Percentiles rank a stretch among this genome's conserved stretches.
Conservation (phyloP, 148 eudicot genomes). For the Bassia scoparia region DNA sequence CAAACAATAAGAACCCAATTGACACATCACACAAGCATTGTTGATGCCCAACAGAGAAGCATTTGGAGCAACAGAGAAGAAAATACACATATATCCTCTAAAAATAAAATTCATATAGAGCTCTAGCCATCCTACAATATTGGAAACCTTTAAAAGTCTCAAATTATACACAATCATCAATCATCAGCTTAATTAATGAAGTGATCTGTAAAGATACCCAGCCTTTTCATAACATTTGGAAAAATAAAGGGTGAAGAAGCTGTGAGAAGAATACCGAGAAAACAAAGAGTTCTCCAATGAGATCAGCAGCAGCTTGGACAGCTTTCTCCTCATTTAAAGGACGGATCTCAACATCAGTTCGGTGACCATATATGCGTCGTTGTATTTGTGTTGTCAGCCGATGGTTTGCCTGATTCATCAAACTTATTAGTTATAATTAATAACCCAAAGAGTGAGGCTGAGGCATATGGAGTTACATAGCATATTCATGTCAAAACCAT, state of each 20-base stretch:
- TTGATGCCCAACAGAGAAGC: too few relatives aligned
- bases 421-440: conserved; percentile 4
- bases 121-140: too few relatives aligned
- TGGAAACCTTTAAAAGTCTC: background rate
- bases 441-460: background rate
- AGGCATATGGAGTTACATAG: too few relatives aligned
- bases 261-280: conserved; percentile 49
- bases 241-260: background rate
- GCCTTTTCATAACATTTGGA: background rate
- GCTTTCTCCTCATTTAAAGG: conserved; percentile 89
- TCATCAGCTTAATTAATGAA: background rate
- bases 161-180: background rate
- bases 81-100: background rate
- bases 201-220: background rate
- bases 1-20: background rate
- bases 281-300: conserved; percentile 79
- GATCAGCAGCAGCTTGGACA: conserved; percentile 89
- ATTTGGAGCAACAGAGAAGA: background rate
- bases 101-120: background rate
- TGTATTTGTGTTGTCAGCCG: conserved; percentile 67
- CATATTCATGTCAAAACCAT: background rate
- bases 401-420: conserved; percentile 61
- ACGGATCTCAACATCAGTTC: conserved; percentile 82
- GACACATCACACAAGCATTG: background rate
- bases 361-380: conserved; percentile 77